These are phyloP conservation scores for Xanthoconium separans DNA, from an alignment of 1,284 basidiomycete genomes.

Conservation along the genomic window DNA sequence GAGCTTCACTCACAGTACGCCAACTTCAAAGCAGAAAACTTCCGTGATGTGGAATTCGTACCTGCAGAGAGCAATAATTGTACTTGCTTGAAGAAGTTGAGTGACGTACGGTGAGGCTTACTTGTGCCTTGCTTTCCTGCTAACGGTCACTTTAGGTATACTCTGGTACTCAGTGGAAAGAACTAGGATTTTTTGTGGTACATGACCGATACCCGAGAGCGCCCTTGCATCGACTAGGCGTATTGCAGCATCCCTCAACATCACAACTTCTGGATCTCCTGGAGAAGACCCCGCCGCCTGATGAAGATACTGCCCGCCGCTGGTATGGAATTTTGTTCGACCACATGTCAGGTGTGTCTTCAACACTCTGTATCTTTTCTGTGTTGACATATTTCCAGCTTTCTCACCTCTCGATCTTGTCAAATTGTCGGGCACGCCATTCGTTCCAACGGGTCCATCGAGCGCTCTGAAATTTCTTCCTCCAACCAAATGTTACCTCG, in stretches of 20 bases:
- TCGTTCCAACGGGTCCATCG: background rate
- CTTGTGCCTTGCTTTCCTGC: background rate
- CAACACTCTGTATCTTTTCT: background rate
- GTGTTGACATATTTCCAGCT: background rate
- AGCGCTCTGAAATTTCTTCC: background rate
- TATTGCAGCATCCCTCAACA: background rate
- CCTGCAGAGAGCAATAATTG: background rate
- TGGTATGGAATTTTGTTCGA: constrained; percentile 3
- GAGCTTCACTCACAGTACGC: background rate
- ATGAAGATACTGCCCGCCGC: background rate
- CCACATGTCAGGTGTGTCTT: background rate
- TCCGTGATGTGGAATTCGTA: background rate
- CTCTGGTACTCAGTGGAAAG: background rate
- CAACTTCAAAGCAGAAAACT: background rate
- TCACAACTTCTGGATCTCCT: background rate
- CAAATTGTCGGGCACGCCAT: background rate
- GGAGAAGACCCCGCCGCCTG: background rate
- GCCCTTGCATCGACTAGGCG: background rate
- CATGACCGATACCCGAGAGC: background rate
- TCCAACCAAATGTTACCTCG: background rate
- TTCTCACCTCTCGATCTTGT: background rate
- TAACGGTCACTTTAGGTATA: background rate
- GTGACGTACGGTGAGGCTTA: background rate
- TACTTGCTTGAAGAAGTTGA: background rate
- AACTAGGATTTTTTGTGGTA: constrained; percentile 2